Percentiles rank a stretch among this genome's conserved stretches.
These are phyloP conservation scores for Quercus gilva DNA, from an alignment of 306 rosid genomes.

Conservation along the genomic window DNA sequence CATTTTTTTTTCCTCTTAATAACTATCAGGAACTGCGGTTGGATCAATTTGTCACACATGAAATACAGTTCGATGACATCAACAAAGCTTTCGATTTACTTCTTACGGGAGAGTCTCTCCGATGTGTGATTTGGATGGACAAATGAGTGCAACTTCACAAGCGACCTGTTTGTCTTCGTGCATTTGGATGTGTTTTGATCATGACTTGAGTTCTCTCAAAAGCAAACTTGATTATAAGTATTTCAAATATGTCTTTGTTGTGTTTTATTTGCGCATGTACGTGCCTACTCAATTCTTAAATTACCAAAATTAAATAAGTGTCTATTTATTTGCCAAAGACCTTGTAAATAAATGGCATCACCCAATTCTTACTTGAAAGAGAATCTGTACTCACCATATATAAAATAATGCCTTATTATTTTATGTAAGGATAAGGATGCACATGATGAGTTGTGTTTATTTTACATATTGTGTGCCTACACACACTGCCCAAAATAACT, in stretches of 20 bases:
- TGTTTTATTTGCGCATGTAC: not conserved
- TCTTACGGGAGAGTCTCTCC: constrained; percentile 51
- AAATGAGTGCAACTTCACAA: not conserved
- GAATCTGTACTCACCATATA: too few relatives aligned
- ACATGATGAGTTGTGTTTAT: too few relatives aligned
- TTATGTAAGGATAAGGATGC: not conserved
- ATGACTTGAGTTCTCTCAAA: not conserved
- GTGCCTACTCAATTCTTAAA: not conserved
- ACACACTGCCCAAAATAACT: too few relatives aligned
- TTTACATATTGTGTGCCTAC: too few relatives aligned
- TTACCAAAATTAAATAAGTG: not conserved
- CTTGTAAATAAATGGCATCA: too few relatives aligned
- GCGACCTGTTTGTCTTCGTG: not conserved
- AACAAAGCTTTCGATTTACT: constrained; percentile 76
- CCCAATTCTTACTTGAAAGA: too few relatives aligned
- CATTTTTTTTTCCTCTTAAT: not conserved
- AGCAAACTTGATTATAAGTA: not conserved
- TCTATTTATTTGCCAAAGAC: not conserved
- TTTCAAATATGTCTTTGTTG: not conserved
- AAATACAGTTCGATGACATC: constrained; percentile 63
- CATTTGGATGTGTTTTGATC: not conserved
- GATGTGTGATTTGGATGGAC: constrained; percentile 77
- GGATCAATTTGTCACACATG: constrained; percentile 78
- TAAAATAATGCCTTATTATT: constrained; percentile 1
- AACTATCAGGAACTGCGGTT: constrained; percentile 56